Conservation (phyloP, 192 early-diverging fungal species). For the Globomyces pollinis-pini region DNA sequence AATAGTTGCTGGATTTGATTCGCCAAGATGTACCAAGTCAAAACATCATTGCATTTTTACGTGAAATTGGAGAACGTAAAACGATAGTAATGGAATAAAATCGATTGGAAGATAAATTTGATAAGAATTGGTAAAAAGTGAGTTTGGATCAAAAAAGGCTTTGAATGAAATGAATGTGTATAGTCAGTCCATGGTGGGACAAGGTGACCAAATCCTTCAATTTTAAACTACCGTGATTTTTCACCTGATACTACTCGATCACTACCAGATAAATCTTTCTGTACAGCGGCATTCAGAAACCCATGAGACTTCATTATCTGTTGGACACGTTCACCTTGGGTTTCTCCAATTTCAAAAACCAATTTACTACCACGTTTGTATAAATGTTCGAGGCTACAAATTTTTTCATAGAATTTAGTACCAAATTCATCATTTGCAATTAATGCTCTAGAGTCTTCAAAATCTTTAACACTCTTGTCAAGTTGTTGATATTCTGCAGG, state of each 20-base stretch:
- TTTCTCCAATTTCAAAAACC: slow-evolving; percentile 78
- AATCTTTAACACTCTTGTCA: slow-evolving; percentile 66
- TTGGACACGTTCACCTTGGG: slow-evolving; percentile 36
- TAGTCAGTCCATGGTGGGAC: no score
- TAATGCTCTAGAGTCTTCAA: slow-evolving; percentile 79
- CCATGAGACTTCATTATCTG: slow-evolving; percentile 29
- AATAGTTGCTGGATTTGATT: not conserved
- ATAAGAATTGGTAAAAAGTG: no score
- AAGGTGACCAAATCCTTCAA: no score
- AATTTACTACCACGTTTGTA: slow-evolving; percentile 41
- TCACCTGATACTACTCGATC: slow-evolving; percentile 60
- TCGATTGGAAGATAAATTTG: no score
- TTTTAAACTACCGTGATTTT: no score
- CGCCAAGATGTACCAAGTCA: not conserved
- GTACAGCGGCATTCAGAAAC: slow-evolving; percentile 51
- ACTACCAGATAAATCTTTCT: slow-evolving; percentile 71
- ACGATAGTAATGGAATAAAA: no score
- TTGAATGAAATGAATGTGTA: no score
- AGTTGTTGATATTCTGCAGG: slow-evolving; percentile 56
- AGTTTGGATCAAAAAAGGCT: no score
- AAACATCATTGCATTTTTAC: not conserved
- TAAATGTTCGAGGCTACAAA: slow-evolving; percentile 22
- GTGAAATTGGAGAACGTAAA: not conserved
- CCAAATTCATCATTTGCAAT: slow-evolving; percentile 53
- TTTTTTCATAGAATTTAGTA: slow-evolving; percentile 46